A percentile compares a stretch with the other conserved stretches of the same genome.
These are phyloP conservation scores for Vigna angularis DNA, from an alignment of 306 rosid genomes.

Conservation along the genomic window DNA sequence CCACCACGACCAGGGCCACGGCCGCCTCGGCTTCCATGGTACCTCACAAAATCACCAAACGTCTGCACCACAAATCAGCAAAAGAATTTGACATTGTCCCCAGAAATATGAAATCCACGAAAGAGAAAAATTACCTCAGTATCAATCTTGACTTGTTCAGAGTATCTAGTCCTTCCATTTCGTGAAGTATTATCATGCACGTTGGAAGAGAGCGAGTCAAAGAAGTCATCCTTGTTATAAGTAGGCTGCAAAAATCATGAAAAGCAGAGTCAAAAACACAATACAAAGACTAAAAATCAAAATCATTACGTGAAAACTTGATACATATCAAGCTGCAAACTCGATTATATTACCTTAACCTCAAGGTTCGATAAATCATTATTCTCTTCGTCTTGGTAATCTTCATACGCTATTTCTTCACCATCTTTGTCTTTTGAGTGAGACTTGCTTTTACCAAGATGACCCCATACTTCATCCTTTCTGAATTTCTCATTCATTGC, in stretches of 20 bases:
- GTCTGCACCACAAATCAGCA: conserved; percentile 53
- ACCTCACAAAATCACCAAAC: conserved; percentile 57
- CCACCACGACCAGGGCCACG: conserved; percentile 56
- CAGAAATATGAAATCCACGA: conserved; percentile 3
- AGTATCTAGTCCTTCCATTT: conserved; percentile 59
- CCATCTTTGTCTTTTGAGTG: conserved; percentile 49
- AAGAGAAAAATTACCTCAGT: conserved; percentile 53
- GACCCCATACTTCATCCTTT: conserved; percentile 70
- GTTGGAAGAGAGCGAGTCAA: conserved; percentile 57
- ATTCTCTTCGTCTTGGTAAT: conserved; percentile 41
- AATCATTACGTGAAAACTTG: conserved; percentile 1
- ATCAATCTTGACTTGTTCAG: conserved; percentile 62
- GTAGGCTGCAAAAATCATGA: conserved; percentile 47
- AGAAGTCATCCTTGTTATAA: conserved; percentile 65
- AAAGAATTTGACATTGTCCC: conserved; percentile 12
- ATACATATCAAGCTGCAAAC: conserved; percentile 22
- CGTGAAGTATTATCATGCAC: conserved; percentile 45
- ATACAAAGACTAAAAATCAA: background rate
- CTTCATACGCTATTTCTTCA: conserved; percentile 47
- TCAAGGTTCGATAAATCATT: conserved; percentile 41
- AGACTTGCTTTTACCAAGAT: conserved; percentile 56
- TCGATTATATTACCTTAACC: conserved; percentile 43
- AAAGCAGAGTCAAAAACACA: background rate
- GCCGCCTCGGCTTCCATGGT: conserved; percentile 60
- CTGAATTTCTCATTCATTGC: conserved; percentile 73